Evolutionary conservation across 2,329 filamentous ascomycete genomes (phyloP), one percentile per base, ranked within the genome.

Genomic region (Sphaceloma murrayae): DNA sequence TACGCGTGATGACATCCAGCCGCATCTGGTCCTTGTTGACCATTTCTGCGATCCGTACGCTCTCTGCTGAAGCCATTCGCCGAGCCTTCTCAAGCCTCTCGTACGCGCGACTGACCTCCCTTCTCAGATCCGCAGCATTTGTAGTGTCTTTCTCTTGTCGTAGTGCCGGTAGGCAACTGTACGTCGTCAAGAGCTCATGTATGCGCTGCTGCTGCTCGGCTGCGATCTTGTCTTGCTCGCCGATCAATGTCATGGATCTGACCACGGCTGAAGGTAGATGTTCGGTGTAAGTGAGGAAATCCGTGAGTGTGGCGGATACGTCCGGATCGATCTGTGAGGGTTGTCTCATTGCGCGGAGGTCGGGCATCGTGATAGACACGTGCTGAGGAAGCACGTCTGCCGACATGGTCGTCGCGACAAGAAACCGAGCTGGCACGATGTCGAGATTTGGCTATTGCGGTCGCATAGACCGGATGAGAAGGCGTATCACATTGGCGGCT

Each of bases 281-380:
- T 62, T 81, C 77, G 50, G 77, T 81, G 62, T 80, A 81, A 59
- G 80, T 76, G 47, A 80, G 73, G 59, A 77, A 81, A 59, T 81
- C 77, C 51, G 75, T 78, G 34, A 81, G 73, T 56, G 77, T 79
- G 24, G 75, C 74, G 56, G 80, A 75, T 46, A 76, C 74, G 55
- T 81, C 77, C 24, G 77, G 77, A 56, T 80, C 76, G 34, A 54
- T 54, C 11, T 42, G 46, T 8, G 40, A 17, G 19, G 17, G 45
- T 19, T 40, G 31, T 7, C 30, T 42, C 22, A 48, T 48, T 10
- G 42, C 24, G 18, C 45, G 38, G 17, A 51, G 40, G 30, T 51
- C 49, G 29, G 49, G 46, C 42, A 46, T 48, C 16, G 45, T 46
- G 34, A 51, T 48, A 13, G 26, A 31, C 13, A 46, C 45, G 17